Percentiles rank a stretch among this genome's conserved stretches.
Evolutionary conservation across 192 early-diverging fungal species (phyloP).

Genomic region (Podila verticillata): DNA sequence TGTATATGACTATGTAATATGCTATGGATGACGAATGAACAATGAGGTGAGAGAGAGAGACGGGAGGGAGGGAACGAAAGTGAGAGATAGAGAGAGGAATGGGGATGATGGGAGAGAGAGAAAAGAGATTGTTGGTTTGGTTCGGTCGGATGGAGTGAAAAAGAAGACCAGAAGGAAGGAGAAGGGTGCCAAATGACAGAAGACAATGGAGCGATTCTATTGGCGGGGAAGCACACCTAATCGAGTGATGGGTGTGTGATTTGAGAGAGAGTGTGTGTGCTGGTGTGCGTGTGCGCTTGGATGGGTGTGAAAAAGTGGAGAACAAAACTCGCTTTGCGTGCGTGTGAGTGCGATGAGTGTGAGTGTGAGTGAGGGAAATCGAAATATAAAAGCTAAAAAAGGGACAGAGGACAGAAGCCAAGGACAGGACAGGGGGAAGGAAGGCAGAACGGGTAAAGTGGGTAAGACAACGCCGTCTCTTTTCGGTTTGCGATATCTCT

Average conservation of each 20-base stretch:
- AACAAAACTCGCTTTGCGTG: no score
- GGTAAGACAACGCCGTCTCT: no score
- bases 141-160: not conserved
- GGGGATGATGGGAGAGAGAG: not conserved
- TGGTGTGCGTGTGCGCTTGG: not conserved
- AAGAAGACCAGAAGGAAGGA: not conserved
- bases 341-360: not conserved
- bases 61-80: not conserved
- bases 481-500: not conserved
- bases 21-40: no score
- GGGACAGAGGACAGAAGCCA: not conserved
- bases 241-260: not conserved
- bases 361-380: not conserved
- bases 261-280: no score
- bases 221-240: not conserved
- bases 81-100: not conserved
- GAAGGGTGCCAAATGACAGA: constrained; percentile 1
- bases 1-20: no score
- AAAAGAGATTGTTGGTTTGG: not conserved
- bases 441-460: not conserved
- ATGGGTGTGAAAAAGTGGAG: no score
- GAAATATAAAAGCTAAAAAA: not conserved
- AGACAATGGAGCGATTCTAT: not conserved
- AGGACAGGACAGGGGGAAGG: not conserved
- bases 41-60: not conserved